These are phyloP conservation scores for Clavispora vitiphila DNA, from an alignment of 805 yeast species.

Conservation along the genomic window DNA sequence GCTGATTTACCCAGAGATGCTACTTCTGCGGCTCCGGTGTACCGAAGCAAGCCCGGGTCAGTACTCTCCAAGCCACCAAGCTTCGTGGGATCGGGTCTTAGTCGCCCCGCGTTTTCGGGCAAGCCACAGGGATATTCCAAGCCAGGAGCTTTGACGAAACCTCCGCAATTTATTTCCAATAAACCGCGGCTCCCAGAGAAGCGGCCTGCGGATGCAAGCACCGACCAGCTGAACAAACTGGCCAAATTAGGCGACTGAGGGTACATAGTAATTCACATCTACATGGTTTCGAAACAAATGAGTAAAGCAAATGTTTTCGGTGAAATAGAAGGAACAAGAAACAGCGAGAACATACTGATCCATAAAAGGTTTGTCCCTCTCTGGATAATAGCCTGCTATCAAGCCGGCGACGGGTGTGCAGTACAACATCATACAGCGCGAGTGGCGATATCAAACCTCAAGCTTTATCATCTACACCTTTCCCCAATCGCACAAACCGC, in stretches of 20 bases:
- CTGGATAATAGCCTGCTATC: no score
- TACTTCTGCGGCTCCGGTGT: neutral
- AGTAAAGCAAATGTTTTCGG: no score
- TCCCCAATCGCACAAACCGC: neutral
- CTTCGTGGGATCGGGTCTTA: constrained; percentile 16
- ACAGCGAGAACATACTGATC: no score
- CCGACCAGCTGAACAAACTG: constrained; percentile 5
- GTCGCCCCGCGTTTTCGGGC: constrained; percentile 23
- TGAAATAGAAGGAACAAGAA: no score
- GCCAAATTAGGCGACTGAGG: constrained; percentile 5
- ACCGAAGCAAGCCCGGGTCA: neutral
- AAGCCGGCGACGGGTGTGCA: neutral
- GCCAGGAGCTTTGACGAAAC: constrained; percentile 28
- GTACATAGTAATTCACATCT: neutral
- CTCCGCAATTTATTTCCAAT: constrained; percentile 35
- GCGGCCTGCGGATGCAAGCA: constrained; percentile 6
- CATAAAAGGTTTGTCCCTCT: no score
- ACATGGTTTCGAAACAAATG: neutral
- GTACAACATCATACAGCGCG: neutral
- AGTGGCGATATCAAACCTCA: neutral
- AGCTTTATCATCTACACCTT: constrained; percentile 1
- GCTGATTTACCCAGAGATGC: neutral
- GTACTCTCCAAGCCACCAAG: constrained; percentile 24
- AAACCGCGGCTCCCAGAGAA: constrained; percentile 19
- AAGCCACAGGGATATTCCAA: constrained; percentile 26